These are phyloP conservation scores for Diospyros lotus DNA, from an alignment of 148 eudicot genomes.

Conservation along the genomic window DNA sequence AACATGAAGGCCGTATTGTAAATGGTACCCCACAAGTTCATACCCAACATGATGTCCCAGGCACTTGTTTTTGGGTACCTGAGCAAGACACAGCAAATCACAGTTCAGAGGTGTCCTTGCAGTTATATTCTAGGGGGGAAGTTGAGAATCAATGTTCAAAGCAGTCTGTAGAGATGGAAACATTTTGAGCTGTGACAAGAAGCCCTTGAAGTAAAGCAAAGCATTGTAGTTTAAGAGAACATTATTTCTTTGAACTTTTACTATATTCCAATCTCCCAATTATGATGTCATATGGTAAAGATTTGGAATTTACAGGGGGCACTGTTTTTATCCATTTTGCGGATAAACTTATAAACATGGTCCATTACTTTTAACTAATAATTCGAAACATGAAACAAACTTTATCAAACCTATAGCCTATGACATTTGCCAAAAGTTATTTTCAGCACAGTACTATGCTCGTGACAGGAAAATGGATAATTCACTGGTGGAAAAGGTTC, in stretches of 20 bases:
- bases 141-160: not conserved
- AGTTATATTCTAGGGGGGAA: not conserved
- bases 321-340: no score
- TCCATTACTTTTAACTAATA: no score
- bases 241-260: not conserved
- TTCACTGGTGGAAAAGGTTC: no score
- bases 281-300: not conserved
- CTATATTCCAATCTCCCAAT: not conserved
- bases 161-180: not conserved
- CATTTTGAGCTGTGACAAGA: not conserved
- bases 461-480: no score
- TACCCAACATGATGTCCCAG: constrained; percentile 96
- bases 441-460: no score
- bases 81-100: constrained; percentile 7
- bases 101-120: not conserved
- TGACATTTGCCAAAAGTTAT: no score
- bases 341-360: no score
- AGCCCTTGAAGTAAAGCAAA: not conserved
- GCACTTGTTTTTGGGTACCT: constrained; percentile 96
- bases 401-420: no score
- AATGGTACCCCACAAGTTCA: constrained; percentile 96
- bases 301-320: no score
- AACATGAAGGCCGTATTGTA: constrained; percentile 88
- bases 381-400: no score
- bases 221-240: not conserved